A percentile compares a stretch with the other conserved stretches of the same genome.
phyloP scores from a whole-genome alignment of 139 green algal genomes.

The Chara braunii region DNA sequence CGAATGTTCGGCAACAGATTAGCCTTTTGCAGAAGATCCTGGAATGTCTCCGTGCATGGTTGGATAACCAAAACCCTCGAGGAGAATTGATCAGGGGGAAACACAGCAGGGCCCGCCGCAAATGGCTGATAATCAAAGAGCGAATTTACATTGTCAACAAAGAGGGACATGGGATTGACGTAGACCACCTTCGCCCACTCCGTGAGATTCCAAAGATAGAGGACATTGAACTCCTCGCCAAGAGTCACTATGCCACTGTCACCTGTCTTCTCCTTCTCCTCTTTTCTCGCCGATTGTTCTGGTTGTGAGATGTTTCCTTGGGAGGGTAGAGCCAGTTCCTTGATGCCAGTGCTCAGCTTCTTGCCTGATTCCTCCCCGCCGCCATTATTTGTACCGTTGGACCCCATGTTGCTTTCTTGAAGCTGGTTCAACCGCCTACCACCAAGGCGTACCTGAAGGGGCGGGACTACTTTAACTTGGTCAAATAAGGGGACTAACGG shows the following conservation, averaged over 20 bases:
- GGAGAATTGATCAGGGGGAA: conserved; percentile 33
- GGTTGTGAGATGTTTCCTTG: no score
- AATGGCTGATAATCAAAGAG: conserved; percentile 30
- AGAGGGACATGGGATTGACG: conserved; percentile 22
- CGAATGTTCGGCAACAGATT: no score
- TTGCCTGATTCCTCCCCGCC: no score
- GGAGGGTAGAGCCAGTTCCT: no score
- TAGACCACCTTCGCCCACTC: conserved; percentile 33
- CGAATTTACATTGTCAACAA: conserved; percentile 30
- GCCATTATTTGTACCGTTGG: no score
- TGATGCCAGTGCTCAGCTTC: no score
- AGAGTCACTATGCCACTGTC: no score
- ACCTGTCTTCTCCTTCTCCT: no score
- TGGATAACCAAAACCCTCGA: conserved; percentile 29
- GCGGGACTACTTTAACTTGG: conserved; percentile 17
- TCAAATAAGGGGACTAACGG: conserved; percentile 23
- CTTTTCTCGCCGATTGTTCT: no score
- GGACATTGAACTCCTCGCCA: conserved; percentile 1
- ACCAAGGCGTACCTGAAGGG: background rate
- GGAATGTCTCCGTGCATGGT: conserved; percentile 10
- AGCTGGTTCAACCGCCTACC: background rate
- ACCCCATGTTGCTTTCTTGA: no score
- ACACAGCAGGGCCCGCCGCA: conserved; percentile 24
- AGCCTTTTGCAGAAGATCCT: conserved; percentile 30
- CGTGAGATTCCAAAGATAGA: conserved; percentile 27